phyloP scores from a whole-genome alignment of 2,329 filamentous ascomycete genomes.

The Dactylellina leptospora region DNA sequence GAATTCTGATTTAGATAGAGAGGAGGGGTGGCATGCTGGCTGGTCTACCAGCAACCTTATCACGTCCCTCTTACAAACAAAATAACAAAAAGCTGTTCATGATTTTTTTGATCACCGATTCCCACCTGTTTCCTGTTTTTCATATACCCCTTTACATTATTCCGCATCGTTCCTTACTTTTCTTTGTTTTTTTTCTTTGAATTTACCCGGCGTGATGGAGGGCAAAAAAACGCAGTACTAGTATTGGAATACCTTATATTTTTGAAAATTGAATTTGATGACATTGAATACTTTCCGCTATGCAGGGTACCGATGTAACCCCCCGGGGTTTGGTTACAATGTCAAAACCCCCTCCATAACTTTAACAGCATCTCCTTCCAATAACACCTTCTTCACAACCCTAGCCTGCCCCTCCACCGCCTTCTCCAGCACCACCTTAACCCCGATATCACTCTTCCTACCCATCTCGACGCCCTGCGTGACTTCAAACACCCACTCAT shows the following conservation, averaged over 20 bases:
- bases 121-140: not conserved
- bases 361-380: slow-evolving; percentile 52
- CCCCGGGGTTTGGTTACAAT: too few species aligned
- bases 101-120: not conserved
- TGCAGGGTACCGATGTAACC: too few species aligned
- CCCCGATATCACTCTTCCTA: slow-evolving; percentile 65
- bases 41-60: slow-evolving; percentile 8
- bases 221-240: slow-evolving; percentile 3
- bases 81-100: slow-evolving; percentile 1
- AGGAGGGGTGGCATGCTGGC: slow-evolving; percentile 10
- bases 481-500: slow-evolving; percentile 64
- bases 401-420: slow-evolving; percentile 14
- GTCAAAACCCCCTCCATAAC: slow-evolving; percentile 54
- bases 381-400: slow-evolving; percentile 47
- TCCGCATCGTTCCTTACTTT: slow-evolving; percentile 2
- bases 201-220: slow-evolving; percentile 20
- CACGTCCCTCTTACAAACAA: slow-evolving; percentile 3
- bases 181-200: not conserved
- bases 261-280: not conserved
- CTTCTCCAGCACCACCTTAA: slow-evolving; percentile 60
- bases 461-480: slow-evolving; percentile 76
- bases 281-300: too few species aligned
- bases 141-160: slow-evolving; percentile 34
- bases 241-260: not conserved
- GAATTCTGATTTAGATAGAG: slow-evolving; percentile 9